Evolutionary conservation across 208 protist species (phyloP).

Genomic region (Vickermania spadyakhi): DNA sequence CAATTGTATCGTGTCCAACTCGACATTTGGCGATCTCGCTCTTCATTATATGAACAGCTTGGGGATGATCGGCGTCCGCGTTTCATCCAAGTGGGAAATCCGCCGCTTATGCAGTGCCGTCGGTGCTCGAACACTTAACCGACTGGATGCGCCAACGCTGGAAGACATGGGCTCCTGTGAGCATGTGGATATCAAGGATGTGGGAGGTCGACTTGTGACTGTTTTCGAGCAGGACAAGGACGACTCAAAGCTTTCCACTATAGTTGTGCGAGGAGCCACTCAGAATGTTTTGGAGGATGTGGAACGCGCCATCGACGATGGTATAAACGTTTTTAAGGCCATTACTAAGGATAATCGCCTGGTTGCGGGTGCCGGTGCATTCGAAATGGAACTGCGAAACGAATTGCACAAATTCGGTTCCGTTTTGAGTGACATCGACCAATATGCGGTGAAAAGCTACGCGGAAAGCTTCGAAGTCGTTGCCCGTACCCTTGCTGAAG

Average conservation of each 20-base stretch:
- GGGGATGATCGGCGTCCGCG: slow-evolving; percentile 97
- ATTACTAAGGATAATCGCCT: slow-evolving; percentile 92
- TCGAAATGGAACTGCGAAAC: slow-evolving; percentile 95
- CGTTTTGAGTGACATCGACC: slow-evolving; percentile 92
- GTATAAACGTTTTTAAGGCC: slow-evolving; percentile 97
- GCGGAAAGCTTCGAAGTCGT: slow-evolving; percentile 97
- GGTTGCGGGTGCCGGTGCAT: slow-evolving; percentile 96
- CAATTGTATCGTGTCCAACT: slow-evolving; percentile 97
- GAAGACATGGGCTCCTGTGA: slow-evolving; percentile 97
- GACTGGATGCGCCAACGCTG: slow-evolving; percentile 82
- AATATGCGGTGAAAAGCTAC: slow-evolving; percentile 98
- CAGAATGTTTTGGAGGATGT: slow-evolving; percentile 98
- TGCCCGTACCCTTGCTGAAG: slow-evolving; percentile 97
- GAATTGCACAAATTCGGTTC: slow-evolving; percentile 83
- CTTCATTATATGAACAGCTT: slow-evolving; percentile 98
- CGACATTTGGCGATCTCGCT: slow-evolving; percentile 97
- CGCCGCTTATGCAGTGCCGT: slow-evolving; percentile 96
- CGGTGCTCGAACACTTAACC: slow-evolving; percentile 91
- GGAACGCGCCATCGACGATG: slow-evolving; percentile 95
- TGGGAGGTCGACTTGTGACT: slow-evolving; percentile 93
- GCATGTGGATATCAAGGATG: slow-evolving; percentile 92
- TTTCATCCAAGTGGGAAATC: slow-evolving; percentile 99
- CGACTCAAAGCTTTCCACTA: slow-evolving; percentile 94
- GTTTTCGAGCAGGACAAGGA: slow-evolving; percentile 93
- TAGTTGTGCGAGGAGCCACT: slow-evolving; percentile 98